phyloP scores from a whole-genome alignment of 1,284 basidiomycete genomes.

The Marasmius sp. region DNA sequence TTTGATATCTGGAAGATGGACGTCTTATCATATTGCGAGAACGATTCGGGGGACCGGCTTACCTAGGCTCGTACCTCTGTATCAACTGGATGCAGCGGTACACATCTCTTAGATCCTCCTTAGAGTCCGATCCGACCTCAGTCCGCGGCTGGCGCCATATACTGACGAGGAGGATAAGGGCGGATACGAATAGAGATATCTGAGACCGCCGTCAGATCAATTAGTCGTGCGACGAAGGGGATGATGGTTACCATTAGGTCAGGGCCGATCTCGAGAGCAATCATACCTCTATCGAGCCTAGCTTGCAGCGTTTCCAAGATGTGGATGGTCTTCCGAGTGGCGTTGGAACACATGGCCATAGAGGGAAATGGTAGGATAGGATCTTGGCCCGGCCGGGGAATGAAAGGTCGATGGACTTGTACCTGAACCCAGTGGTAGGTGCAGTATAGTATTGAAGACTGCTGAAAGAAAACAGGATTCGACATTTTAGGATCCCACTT shows the following conservation, averaged over 20 bases:
- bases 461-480: conserved; percentile 20
- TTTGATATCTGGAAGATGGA: background rate
- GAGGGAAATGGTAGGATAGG: conserved; percentile 37
- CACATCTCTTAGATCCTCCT: background rate
- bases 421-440: conserved; percentile 45
- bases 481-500: conserved; percentile 43
- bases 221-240: background rate
- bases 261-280: background rate
- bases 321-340: conserved; percentile 45
- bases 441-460: conserved; percentile 18
- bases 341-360: conserved; percentile 51
- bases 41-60: background rate
- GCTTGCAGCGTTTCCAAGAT: conserved; percentile 31
- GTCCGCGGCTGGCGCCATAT: background rate
- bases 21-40: background rate
- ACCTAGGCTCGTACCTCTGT: background rate
- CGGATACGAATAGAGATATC: background rate
- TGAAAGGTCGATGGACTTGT: conserved; percentile 53
- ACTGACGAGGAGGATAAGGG: background rate
- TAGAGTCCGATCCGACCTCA: background rate
- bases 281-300: background rate
- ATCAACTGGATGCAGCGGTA: background rate
- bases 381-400: conserved; percentile 35
- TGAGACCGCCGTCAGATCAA: background rate
- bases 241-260: background rate